A percentile compares a stretch with the other conserved stretches of the same genome.
Evolutionary conservation across 805 yeast species (phyloP).

Genomic region (Candida sphagnicola): DNA sequence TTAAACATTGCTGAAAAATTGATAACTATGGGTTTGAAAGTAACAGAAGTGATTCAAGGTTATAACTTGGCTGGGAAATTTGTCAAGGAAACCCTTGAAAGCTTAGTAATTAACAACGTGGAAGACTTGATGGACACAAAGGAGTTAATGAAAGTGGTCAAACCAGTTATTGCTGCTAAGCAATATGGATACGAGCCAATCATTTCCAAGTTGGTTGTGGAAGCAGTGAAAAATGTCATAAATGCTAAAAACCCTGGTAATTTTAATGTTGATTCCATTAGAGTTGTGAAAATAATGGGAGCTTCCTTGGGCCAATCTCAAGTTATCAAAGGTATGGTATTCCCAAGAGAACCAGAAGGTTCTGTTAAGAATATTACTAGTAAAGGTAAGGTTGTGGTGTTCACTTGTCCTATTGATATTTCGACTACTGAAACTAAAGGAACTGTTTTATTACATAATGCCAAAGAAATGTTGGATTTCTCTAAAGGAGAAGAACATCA

Average conservation of each 20-base stretch:
- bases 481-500: conserved; percentile 95
- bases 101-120: conserved; percentile 57
- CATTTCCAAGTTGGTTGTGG: conserved; percentile 73
- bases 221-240: conserved; percentile 72
- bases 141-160: conserved; percentile 67
- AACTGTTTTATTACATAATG: conserved; percentile 91
- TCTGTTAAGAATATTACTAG: conserved; percentile 57
- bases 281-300: conserved; percentile 98
- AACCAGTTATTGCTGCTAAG: conserved; percentile 88
- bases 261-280: conserved; percentile 88
- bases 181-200: conserved; percentile 86
- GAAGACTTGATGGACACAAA: conserved; percentile 50
- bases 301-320: conserved; percentile 66
- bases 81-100: conserved; percentile 65
- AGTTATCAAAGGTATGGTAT: conserved; percentile 96
- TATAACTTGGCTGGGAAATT: conserved; percentile 81
- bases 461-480: conserved; percentile 94
- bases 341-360: conserved; percentile 97
- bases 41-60: conserved; percentile 92
- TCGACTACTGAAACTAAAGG: conserved; percentile 98
- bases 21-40: conserved; percentile 77
- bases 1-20: conserved; percentile 83
- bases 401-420: conserved; percentile 90
- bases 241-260: conserved; percentile 61
- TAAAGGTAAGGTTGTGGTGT: conserved; percentile 84